Evolutionary conservation across 257 asterid genomes (phyloP), one percentile per base, ranked within the genome.

Genomic region (Echium plantagineum): DNA sequence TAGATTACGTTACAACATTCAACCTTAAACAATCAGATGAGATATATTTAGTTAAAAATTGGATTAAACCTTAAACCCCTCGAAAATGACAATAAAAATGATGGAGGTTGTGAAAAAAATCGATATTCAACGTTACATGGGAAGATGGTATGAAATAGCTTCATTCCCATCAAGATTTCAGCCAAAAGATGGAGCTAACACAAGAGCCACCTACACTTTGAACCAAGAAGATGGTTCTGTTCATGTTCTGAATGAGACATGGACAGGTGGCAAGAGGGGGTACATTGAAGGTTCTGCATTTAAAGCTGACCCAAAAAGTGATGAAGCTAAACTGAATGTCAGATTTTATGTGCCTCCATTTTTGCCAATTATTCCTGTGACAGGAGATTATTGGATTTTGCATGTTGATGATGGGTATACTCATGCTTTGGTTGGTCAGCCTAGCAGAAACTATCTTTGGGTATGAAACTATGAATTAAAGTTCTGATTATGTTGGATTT

Each of bases 101-200:
- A 79, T 87, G 95, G 78, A 80, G 60, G 89, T 75, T 31, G 93
- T 83, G 20, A 85, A 72, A 62, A 77, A 77, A 32, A 46, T 91
- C 57, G 82, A 85, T 32, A 0, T 84, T 6, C 72, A 82, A 66
- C 82, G 67, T 62, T 91, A 91, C 67, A 88, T 84, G 94, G 98
- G 98, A 0, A 81, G 94, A 52, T 91, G 98, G 98, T 88, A 88
- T 47, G 96, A 91, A 65, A 78, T 91, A 5, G 98, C 94, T 22
- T 85, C 95, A 20, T 82, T 91, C 31, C 98, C 94, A 13, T 81
- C 93, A 1, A 26, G 68, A 6, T 79, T 80, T 70, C 94, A 85
- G 73, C 98, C 98, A 26, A 91, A 62, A 48, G 65, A 57, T 26
- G 89, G 95, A 3, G 72, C 15, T 4, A 83, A 91, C 69, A 88